These are phyloP conservation scores for Fragilaria radians DNA, from an alignment of 108 stramenopile species.

Conservation along the genomic window DNA sequence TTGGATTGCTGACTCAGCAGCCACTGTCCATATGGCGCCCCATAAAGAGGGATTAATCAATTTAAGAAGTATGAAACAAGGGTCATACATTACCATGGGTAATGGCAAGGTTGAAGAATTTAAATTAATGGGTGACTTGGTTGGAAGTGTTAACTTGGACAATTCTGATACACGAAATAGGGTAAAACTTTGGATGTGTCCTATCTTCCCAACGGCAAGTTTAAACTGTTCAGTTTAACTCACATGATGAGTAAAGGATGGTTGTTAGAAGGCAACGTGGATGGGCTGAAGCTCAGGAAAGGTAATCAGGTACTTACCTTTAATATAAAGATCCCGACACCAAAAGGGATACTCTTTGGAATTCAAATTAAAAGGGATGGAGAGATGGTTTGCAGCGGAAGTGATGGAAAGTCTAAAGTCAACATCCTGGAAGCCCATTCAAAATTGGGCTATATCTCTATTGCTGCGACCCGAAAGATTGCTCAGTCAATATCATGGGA, in stretches of 20 bases:
- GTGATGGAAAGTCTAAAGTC: too few species aligned
- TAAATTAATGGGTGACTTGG: background rate
- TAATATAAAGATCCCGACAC: too few species aligned
- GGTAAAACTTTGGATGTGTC: background rate
- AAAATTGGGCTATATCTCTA: constrained; percentile 14
- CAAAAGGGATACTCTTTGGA: constrained; percentile 2
- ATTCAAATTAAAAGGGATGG: constrained; percentile 7
- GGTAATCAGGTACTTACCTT: constrained; percentile 12
- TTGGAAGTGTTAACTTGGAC: background rate
- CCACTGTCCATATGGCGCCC: background rate
- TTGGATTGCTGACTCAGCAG: background rate
- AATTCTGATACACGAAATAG: background rate
- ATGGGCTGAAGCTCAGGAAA: constrained; percentile 16
- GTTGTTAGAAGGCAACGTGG: constrained; percentile 16
- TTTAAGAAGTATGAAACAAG: background rate
- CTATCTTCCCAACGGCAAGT: too few species aligned
- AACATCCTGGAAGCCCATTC: constrained; percentile 16
- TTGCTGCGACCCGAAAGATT: constrained; percentile 6
- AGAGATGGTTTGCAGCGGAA: too few species aligned
- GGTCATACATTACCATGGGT: background rate
- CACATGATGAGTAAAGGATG: constrained; percentile 19
- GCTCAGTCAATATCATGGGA: constrained; percentile 15
- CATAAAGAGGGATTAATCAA: constrained; percentile 1
- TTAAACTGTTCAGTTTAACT: too few species aligned
- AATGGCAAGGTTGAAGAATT: background rate